phyloP scores from a whole-genome alignment of 768 basidiomycete genomes.

The Tulasnella sp. region DNA sequence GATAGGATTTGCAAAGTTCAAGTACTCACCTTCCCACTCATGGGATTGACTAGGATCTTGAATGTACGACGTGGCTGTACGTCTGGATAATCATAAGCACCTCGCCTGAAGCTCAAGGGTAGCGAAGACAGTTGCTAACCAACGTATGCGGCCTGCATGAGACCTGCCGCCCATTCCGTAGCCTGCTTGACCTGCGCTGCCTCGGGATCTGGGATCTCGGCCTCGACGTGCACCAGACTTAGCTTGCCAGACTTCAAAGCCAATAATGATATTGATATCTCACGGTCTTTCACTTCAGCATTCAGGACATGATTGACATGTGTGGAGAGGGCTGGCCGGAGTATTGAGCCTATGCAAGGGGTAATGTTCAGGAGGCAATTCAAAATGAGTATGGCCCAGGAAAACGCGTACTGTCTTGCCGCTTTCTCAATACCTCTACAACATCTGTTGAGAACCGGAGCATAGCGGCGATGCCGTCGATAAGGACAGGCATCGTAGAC shows the following conservation, averaged over 20 bases:
- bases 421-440: constrained; percentile 5
- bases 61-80: constrained; percentile 45
- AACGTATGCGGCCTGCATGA: constrained; percentile 51
- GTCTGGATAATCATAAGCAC: constrained; percentile 28
- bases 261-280: constrained; percentile 41
- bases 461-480: constrained; percentile 13
- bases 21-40: constrained; percentile 57
- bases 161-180: constrained; percentile 41
- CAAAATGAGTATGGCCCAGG: neutral
- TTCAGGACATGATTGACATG: constrained; percentile 38
- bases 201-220: constrained; percentile 28
- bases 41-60: constrained; percentile 67
- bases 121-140: constrained; percentile 32
- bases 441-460: constrained; percentile 6
- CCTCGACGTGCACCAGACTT: constrained; percentile 35
- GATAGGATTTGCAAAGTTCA: neutral
- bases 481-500: neutral
- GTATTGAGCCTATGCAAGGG: too few relatives aligned
- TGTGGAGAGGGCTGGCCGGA: constrained; percentile 1
- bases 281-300: constrained; percentile 31
- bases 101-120: neutral
- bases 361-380: too few relatives aligned
- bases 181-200: constrained; percentile 26
- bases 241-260: constrained; percentile 33
- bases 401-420: neutral